Evolutionary conservation across 1,284 basidiomycete species (phyloP).

Genomic region (Cutaneotrichosporon curvatum): DNA sequence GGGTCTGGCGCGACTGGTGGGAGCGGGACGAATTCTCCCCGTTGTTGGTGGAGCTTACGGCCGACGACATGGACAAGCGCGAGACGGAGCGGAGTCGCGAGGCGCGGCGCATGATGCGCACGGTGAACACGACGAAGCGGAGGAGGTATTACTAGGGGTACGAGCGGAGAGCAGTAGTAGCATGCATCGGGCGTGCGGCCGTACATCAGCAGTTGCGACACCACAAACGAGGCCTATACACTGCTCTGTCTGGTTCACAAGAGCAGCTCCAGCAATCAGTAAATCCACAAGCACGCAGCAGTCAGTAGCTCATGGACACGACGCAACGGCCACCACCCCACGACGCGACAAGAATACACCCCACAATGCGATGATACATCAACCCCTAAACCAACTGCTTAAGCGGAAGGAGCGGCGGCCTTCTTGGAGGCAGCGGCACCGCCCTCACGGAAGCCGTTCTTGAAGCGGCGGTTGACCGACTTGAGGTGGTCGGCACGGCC

Average conservation of each 20-base stretch:
- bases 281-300: too few relatives aligned
- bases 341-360: too few relatives aligned
- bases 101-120: constrained; percentile 48
- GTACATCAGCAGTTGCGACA: too few relatives aligned
- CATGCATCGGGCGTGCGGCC: too few relatives aligned
- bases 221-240: too few relatives aligned
- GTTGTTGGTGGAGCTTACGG: constrained; percentile 73
- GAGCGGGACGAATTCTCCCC: constrained; percentile 89
- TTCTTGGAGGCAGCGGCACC: constrained; percentile 53
- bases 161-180: too few relatives aligned
- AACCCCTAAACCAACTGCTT: constrained; percentile 8
- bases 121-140: constrained; percentile 11
- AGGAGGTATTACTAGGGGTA: too few relatives aligned
- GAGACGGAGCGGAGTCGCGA: constrained; percentile 75
- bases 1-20: constrained; percentile 91
- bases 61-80: constrained; percentile 84
- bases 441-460: constrained; percentile 90
- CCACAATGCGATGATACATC: too few relatives aligned
- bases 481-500: constrained; percentile 95
- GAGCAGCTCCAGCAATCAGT: too few relatives aligned
- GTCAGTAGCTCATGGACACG: too few relatives aligned
- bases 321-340: too few relatives aligned
- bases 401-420: constrained; percentile 43
- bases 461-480: constrained; percentile 83
- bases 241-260: too few relatives aligned